These are phyloP conservation scores for Saussurea involucrata DNA, from an alignment of 129 eudicot genomes.

Conservation along the genomic window DNA sequence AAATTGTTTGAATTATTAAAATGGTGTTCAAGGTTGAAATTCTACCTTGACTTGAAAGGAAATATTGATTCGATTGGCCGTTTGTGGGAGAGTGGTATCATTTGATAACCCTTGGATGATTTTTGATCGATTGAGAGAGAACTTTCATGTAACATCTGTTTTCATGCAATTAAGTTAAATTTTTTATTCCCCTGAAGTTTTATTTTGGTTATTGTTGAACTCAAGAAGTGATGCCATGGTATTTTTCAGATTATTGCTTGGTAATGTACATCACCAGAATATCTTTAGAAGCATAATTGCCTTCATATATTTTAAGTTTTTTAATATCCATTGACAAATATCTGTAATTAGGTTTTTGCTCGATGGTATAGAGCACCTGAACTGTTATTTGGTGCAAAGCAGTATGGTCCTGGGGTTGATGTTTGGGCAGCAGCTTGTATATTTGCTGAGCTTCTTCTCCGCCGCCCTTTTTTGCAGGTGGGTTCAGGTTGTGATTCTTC, in stretches of 20 bases:
- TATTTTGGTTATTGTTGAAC: neutral
- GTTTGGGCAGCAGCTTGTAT: constrained; percentile 99
- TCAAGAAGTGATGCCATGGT: neutral
- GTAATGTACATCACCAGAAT: neutral
- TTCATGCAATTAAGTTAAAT: neutral
- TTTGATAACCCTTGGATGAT: neutral
- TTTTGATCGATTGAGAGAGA: neutral
- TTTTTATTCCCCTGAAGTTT: neutral
- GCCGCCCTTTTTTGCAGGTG: constrained; percentile 94
- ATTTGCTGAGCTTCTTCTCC: constrained; percentile 88
- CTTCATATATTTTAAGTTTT: neutral
- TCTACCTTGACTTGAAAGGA: neutral
- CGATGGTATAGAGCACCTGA: constrained; percentile 99
- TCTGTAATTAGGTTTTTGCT: constrained; percentile 73
- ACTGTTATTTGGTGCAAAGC: constrained; percentile 93
- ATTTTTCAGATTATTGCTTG: neutral
- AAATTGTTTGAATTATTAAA: neutral
- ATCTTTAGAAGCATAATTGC: neutral
- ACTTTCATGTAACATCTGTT: neutral
- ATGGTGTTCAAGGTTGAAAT: neutral
- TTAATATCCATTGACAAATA: neutral
- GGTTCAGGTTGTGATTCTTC: neutral
- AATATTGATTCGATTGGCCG: neutral
- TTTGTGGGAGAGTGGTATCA: neutral
- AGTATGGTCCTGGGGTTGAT: constrained; percentile 98